Percentiles rank a stretch among this genome's conserved stretches.
Evolutionary conservation across 2,329 filamentous ascomycete species (phyloP).

Genomic region (Ophiostoma populinum): DNA sequence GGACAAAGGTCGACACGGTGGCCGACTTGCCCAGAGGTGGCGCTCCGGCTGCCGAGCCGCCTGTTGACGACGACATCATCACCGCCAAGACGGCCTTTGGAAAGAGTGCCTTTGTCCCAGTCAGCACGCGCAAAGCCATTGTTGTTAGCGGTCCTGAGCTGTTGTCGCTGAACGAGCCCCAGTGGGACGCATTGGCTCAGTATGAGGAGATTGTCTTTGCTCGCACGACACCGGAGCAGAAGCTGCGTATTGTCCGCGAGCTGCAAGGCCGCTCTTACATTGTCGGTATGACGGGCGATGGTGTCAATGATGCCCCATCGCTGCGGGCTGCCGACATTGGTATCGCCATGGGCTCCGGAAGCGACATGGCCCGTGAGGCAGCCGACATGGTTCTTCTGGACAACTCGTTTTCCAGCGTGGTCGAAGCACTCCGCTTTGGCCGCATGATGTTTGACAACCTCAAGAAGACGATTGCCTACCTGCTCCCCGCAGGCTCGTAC

Average conservation of each 20-base stretch:
- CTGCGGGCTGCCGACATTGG: conserved; percentile 66
- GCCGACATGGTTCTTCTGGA: conserved; percentile 71
- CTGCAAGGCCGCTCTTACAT: conserved; percentile 48
- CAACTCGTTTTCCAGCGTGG: conserved; percentile 47
- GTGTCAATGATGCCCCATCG: conserved; percentile 73
- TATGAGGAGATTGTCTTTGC: conserved; percentile 65
- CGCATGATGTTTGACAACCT: conserved; percentile 66
- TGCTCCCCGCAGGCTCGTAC: conserved; percentile 57
- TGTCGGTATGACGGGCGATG: conserved; percentile 74
- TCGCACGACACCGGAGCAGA: conserved; percentile 61
- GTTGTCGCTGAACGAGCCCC: conserved; percentile 43
- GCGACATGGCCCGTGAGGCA: conserved; percentile 67
- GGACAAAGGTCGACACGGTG: conserved; percentile 33
- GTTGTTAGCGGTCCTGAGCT: conserved; percentile 50
- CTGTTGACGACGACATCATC: conserved; percentile 13
- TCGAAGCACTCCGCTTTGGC: conserved; percentile 55
- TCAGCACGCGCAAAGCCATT: conserved; percentile 27
- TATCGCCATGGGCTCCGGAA: conserved; percentile 66
- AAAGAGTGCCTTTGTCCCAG: conserved; percentile 2
- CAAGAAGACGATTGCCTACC: conserved; percentile 60
- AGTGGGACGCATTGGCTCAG: conserved; percentile 46
- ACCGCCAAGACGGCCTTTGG: conserved; percentile 6
- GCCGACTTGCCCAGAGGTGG: conserved; percentile 22
- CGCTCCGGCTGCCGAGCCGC: conserved; percentile 6
- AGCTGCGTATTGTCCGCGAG: conserved; percentile 61